These are phyloP conservation scores for barley (Hordeum vulgare) DNA, from an alignment of 176 grass and related monocot species.

Conservation along the genomic window MorexV3_pseudomolecules_assembly NC_058522.1:529227209-529227708, in stretches of 20 bases:
- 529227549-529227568: neutral
- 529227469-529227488: neutral
- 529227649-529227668: neutral
- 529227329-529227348: neutral
- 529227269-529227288: neutral
- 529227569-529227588: neutral
- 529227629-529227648: neutral
- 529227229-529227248: neutral
- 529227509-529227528: neutral
- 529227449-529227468: neutral
- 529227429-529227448: neutral
- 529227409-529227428: neutral
- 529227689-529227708: conserved; percentile 3
- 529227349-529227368: neutral
- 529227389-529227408: neutral
- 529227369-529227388: neutral
- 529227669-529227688: neutral
- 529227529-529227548: neutral
- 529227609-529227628: neutral
- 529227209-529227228: neutral
- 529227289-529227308: neutral
- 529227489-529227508: neutral
- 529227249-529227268: neutral
- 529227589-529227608: neutral
- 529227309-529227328: neutral